Evolutionary conservation across 1,284 basidiomycete genomes (phyloP).

Genomic region (Rugiboletus extremiorientalis): DNA sequence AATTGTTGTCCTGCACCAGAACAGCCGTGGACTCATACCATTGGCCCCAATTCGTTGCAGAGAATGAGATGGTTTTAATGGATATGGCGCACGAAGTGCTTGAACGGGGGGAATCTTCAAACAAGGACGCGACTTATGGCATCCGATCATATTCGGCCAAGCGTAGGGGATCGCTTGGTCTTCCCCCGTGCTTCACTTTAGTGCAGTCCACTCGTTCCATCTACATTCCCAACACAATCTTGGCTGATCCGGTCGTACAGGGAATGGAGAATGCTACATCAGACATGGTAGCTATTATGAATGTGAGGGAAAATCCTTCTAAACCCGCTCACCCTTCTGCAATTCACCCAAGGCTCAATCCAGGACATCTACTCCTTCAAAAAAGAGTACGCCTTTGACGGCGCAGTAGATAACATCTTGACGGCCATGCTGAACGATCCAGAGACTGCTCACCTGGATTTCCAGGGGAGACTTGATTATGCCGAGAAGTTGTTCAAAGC

Average conservation of each 20-base stretch:
- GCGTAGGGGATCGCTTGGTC: background rate
- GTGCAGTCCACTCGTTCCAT: background rate
- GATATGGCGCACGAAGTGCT: background rate
- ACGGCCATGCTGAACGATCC: slow-evolving; percentile 19
- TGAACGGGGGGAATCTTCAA: background rate
- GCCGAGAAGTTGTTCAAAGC: slow-evolving; percentile 12
- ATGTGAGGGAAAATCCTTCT: background rate
- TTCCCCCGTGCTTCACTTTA: background rate
- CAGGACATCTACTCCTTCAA: background rate
- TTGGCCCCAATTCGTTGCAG: background rate
- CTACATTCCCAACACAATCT: background rate
- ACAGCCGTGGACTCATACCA: background rate
- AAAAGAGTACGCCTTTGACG: background rate
- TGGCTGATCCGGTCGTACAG: background rate
- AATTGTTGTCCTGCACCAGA: background rate
- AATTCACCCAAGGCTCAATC: background rate
- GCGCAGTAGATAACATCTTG: slow-evolving; percentile 2
- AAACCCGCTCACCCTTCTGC: too few relatives aligned
- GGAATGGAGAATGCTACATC: background rate
- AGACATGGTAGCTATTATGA: background rate
- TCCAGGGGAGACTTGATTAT: slow-evolving; percentile 19
- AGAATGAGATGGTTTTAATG: background rate
- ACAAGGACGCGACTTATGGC: background rate
- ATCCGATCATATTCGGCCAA: background rate
- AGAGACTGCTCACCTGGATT: slow-evolving; percentile 14